Base-by-base conservation (phyloP, 2,329 filamentous ascomycete genomes). In the Exophiala bonariae region DNA sequence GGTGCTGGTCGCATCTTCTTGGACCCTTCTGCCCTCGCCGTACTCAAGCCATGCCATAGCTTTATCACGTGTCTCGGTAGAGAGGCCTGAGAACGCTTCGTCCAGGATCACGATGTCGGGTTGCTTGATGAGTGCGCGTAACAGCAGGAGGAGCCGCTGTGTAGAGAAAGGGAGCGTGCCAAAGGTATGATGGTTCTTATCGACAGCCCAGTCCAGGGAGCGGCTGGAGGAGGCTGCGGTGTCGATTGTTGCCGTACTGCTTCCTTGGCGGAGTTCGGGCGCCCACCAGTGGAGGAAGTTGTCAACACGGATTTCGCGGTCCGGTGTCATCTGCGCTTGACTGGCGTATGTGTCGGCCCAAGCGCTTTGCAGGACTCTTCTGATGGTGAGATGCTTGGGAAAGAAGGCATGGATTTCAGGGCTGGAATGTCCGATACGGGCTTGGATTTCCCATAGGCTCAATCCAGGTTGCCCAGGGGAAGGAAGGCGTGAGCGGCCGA, bases 341-440 rank as follows among this genome's bases (percentile, higher is more conserved):
- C 83, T 78, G 13, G 86, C 76, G 57, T 95, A 95, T 0, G 93
- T 96, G 48, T 95, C 88, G 1, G 90, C 86, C 85, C 89, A 97
- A 0, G 92, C 90, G 40, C 85, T 92, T 63, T 93, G 89, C 0
- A 99, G 66, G 0, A 89, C 80, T 40, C 85, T 78, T 2, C 89
- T 80, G 8, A 96, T 71, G 0, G 83, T 85, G 37, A 96, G 73
- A 28, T 79, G 75, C 39, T 85, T 84, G 1, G 93, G 92, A 71
- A 97, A 96, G 66, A 95, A 90, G 42, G 89, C 85, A 61, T 97
- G 91, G 3, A 97, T 87, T 64, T 97, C 93, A 0, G 93, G 93
- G 52, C 89, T 95, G 0, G 90, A 93, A 65, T 97, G 91, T 9
- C 93, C 93, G 56, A 99, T 88, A 18, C 88, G 84, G 1, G 83